Evolutionary conservation across 352 stramenopile species (phyloP), one percentile per base, ranked within the genome.

Genomic region (Pythium vanterpoolii): DNA sequence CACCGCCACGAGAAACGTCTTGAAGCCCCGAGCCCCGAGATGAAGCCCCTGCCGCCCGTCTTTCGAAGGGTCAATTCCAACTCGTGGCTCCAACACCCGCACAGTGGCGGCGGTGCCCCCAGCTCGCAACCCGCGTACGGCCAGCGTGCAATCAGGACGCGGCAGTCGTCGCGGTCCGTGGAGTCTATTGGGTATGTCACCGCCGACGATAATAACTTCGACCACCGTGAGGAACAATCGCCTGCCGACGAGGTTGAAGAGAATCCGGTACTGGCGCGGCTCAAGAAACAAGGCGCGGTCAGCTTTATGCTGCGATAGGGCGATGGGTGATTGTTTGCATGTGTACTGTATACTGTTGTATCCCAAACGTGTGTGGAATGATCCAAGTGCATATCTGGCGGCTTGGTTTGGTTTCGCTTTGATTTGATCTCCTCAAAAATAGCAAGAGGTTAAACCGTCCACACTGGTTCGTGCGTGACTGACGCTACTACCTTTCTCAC

Each of bases 271-370:
- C 63, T 90, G 31, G 80, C 77, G 19, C 83, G 83, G 23, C 76
- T 93, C 6, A 84, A 81, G 57, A 90, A 90, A 60, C 83, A 93
- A 47, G 83, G 83, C 19, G 83, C 83, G n/a, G 63, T 93, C 59
- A 90, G 89, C 66, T 93, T 90, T 72, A 93, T 90, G 80, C 73
- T 84, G 69, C 73, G 77, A 76, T 84, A 60, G 28, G 55, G 21
- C 48, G 34, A 11, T 50, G 18, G 36, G 36, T 60, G 23, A 27
- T 30, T 19, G 18, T 34, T 36, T 50, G 52, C 19, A 50, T 39
- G 30, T 33, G n/a, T 46, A 46, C n/a, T 44, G 16, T 44, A 38
- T 38, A 14, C n/a, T n/a, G n/a, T n/a, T n/a, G n/a, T n/a, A 38
- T 42, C 14, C 34, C 18, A 16, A 21, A 18, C 34, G 10, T 42